A percentile compares a stretch with the other conserved stretches of the same genome.
phyloP scores from a whole-genome alignment of 805 yeast species.

The Nakazawaea ambrosiae region DNA sequence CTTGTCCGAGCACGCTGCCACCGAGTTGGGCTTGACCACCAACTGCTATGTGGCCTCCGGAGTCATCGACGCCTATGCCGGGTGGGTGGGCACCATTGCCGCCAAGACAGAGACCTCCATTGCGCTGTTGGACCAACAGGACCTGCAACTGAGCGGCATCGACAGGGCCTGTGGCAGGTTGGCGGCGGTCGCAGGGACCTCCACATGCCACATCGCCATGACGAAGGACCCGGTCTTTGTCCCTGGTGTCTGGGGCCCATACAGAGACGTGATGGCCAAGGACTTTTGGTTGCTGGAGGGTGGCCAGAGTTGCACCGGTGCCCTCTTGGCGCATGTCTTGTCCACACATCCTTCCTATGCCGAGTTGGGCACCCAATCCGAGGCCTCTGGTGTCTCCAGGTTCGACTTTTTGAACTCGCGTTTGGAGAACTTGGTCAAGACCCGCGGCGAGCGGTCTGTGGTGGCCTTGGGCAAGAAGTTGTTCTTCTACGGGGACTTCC shows the following conservation, averaged over 20 bases:
- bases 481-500: constrained; percentile 93
- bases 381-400: constrained; percentile 60
- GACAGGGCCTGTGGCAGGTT: constrained; percentile 71
- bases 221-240: constrained; percentile 83
- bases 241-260: constrained; percentile 98
- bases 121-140: constrained; percentile 43
- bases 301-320: constrained; percentile 98
- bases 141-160: constrained; percentile 37
- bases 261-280: constrained; percentile 85
- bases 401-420: constrained; percentile 78
- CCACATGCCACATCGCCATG: constrained; percentile 92
- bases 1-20: constrained; percentile 60
- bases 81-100: constrained; percentile 98
- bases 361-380: constrained; percentile 62
- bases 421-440: constrained; percentile 58
- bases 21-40: constrained; percentile 74
- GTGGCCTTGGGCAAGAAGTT: constrained; percentile 76
- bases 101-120: constrained; percentile 64
- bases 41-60: constrained; percentile 87
- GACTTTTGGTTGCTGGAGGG: constrained; percentile 96
- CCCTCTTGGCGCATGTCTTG: constrained; percentile 80
- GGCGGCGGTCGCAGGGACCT: constrained; percentile 98
- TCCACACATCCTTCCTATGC: constrained; percentile 83
- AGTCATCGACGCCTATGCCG: constrained; percentile 97
- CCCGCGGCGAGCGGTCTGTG: constrained; percentile 58